These are phyloP conservation scores for Neonectria punicea DNA, from an alignment of 2,329 filamentous ascomycete species.

Conservation along the genomic window DNA sequence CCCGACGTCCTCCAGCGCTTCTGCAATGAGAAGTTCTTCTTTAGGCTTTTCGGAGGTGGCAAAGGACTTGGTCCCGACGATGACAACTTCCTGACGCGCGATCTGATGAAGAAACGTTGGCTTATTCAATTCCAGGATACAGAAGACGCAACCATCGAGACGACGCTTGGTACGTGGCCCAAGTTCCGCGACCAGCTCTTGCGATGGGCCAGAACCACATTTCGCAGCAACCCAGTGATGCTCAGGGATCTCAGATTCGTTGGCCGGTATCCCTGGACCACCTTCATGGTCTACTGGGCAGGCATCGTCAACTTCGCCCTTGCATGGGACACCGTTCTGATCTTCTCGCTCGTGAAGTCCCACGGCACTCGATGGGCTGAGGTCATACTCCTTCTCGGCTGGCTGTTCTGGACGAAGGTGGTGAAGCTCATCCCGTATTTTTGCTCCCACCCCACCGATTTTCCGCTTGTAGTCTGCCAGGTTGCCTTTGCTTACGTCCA, in stretches of 20 bases:
- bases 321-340: slow-evolving; percentile 59
- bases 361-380: background rate
- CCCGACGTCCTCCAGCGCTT: slow-evolving; percentile 56
- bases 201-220: slow-evolving; percentile 69
- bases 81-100: slow-evolving; percentile 71
- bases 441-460: slow-evolving; percentile 60
- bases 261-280: slow-evolving; percentile 53
- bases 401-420: slow-evolving; percentile 65
- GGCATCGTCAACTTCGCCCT: slow-evolving; percentile 66
- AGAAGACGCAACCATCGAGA: slow-evolving; percentile 59
- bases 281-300: slow-evolving; percentile 66
- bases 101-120: slow-evolving; percentile 60
- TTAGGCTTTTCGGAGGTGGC: slow-evolving; percentile 47
- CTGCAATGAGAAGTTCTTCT: slow-evolving; percentile 61
- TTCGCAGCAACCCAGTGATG: slow-evolving; percentile 63
- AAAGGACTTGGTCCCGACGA: slow-evolving; percentile 62
- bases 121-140: slow-evolving; percentile 65
- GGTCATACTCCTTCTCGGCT: slow-evolving; percentile 45
- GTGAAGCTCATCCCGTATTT: slow-evolving; percentile 68
- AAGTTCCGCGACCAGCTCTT: slow-evolving; percentile 64
- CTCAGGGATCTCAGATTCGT: slow-evolving; percentile 54
- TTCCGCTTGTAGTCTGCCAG: slow-evolving; percentile 60
- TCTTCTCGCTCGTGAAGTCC: slow-evolving; percentile 43
- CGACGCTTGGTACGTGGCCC: slow-evolving; percentile 59
- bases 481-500: slow-evolving; percentile 68